phyloP scores from a whole-genome alignment of 345 rosid species.

The Eucalyptus tenuipes region DNA sequence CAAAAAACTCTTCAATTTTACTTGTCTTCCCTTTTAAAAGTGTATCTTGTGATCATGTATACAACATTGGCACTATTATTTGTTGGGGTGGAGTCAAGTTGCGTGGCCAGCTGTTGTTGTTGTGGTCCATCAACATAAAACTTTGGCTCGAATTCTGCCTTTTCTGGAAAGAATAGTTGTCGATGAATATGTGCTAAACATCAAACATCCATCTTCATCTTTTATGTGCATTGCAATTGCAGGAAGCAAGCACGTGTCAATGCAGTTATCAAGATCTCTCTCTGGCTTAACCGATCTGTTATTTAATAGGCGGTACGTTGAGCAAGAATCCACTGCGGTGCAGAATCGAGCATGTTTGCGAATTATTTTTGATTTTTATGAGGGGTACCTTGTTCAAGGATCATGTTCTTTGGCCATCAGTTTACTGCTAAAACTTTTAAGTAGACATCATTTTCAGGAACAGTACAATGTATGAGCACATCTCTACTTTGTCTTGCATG shows the following conservation, averaged over 20 bases:
- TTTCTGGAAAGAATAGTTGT: background rate
- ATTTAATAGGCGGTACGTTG: slow-evolving; percentile 60
- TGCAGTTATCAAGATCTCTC: slow-evolving; percentile 52
- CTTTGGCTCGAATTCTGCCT: background rate
- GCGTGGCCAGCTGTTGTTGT: background rate
- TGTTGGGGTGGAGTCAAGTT: background rate
- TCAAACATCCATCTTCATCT: background rate
- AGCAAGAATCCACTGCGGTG: background rate
- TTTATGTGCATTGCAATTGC: background rate
- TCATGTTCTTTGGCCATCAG: background rate
- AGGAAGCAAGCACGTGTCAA: slow-evolving; percentile 51
- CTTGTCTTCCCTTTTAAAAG: background rate
- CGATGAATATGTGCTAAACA: background rate
- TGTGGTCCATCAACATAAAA: background rate
- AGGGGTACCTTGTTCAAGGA: background rate
- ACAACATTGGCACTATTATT: background rate
- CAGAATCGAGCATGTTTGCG: background rate
- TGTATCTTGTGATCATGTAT: background rate
- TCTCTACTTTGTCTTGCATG: background rate
- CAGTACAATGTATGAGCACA: background rate
- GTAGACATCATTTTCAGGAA: background rate
- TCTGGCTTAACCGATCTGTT: slow-evolving; percentile 56
- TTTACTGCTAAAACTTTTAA: background rate
- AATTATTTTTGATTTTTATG: background rate
- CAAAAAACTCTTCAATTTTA: background rate